Evolutionary conservation across 306 rosid genomes (phyloP).

Genomic region (Alnus glutinosa): DNA sequence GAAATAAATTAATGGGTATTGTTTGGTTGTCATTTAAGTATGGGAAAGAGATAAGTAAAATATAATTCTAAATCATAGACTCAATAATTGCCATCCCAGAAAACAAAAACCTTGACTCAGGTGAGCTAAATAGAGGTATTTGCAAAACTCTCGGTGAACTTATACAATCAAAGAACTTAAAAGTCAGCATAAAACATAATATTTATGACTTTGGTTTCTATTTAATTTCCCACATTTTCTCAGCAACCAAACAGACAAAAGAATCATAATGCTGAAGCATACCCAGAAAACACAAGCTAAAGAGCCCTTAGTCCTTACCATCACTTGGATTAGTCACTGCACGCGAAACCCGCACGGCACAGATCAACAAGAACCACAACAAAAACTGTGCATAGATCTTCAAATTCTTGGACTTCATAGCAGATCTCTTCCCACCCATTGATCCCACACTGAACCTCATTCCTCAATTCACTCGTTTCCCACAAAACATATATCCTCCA

Average conservation of each 20-base stretch:
- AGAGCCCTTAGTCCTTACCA: constrained; percentile 55
- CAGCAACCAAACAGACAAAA: constrained; percentile 28
- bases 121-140: neutral
- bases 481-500: constrained; percentile 41
- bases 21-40: constrained; percentile 10
- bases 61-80: neutral
- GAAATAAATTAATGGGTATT: constrained; percentile 13
- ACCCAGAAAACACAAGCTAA: constrained; percentile 11
- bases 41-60: constrained; percentile 14
- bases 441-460: constrained; percentile 36
- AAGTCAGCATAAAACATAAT: neutral
- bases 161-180: neutral
- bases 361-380: constrained; percentile 52
- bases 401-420: constrained; percentile 35
- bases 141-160: neutral
- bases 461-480: constrained; percentile 30
- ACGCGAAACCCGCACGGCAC: constrained; percentile 47
- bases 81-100: neutral
- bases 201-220: constrained; percentile 10
- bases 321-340: constrained; percentile 72
- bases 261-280: constrained; percentile 24
- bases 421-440: constrained; percentile 70
- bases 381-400: constrained; percentile 47
- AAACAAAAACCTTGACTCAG: constrained; percentile 17
- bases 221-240: constrained; percentile 22